Conservation (phyloP, 805 yeast species). For the Barnettozyma salicaria region DNA sequence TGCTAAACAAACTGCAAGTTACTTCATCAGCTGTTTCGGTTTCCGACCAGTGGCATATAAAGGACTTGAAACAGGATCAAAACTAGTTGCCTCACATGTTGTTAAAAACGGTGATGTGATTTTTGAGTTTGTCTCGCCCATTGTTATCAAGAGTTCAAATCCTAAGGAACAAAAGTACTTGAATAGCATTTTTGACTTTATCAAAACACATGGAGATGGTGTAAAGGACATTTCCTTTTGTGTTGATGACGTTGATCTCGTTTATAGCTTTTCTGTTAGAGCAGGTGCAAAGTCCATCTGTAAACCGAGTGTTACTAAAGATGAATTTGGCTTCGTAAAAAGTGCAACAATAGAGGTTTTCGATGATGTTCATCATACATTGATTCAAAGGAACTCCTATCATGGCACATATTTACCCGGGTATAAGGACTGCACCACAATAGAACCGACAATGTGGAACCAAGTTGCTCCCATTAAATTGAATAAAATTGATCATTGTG, state of each 20-base stretch:
- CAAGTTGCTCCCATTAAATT: constrained; percentile 36
- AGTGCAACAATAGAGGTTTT: constrained; percentile 46
- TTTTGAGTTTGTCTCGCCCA: constrained; percentile 40
- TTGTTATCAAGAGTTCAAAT: constrained; percentile 25
- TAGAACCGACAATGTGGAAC: background rate
- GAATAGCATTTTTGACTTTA: constrained; percentile 39
- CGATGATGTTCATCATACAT: constrained; percentile 67
- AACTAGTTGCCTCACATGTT: constrained; percentile 51
- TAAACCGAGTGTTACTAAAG: constrained; percentile 30
- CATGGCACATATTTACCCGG: constrained; percentile 49
- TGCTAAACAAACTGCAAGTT: constrained; percentile 56
- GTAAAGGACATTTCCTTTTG: constrained; percentile 69
- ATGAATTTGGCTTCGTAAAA: constrained; percentile 44
- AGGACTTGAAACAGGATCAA: constrained; percentile 66
- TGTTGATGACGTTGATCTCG: constrained; percentile 45
- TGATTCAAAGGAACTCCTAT: constrained; percentile 40
- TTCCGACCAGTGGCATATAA: constrained; percentile 55
- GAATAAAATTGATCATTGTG: constrained; percentile 65
- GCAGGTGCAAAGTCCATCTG: constrained; percentile 45
- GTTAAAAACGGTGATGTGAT: constrained; percentile 49
- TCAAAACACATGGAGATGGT: constrained; percentile 65
- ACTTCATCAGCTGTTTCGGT: constrained; percentile 52
- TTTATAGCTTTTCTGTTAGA: constrained; percentile 40
- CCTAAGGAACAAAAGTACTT: constrained; percentile 17
- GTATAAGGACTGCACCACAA: constrained; percentile 20